Evolutionary conservation across 1,139 yeast genomes (phyloP), one percentile per base, ranked within the genome.

Genomic region (Diutina pseudorugosa): DNA sequence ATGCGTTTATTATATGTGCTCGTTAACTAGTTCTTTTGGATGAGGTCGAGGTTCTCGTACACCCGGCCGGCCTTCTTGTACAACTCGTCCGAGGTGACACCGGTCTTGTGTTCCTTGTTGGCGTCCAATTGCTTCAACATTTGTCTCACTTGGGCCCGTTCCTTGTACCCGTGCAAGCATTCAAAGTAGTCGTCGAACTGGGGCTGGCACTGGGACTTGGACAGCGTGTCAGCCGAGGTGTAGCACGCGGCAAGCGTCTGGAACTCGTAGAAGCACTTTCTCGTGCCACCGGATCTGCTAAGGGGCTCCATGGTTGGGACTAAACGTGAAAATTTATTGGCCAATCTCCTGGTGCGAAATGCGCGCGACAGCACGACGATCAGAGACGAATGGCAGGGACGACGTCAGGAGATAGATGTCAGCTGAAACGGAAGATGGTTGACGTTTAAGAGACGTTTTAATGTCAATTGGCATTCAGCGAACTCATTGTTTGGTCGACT

Each of bases 251-350:
- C 69, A 56, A 73, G 67, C 19, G 74, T 66, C 62, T 74, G 79
- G 65, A 73, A 74, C 59, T 74, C 79, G 62, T 73, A 74, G 61
- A 73, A 74, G 60, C 79, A 74, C 66, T 66, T 73, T 66, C 77
- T 72, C 57, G 79, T 74, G 54, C 77, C 79, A 43, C 78, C 78
- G 41, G 70, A 64, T 69, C 78, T 72, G 51, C 77, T 72, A 59
- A 73, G 72, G 60, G 79, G 78, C 60, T 73, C 78, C 79, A 74
- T 74, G 21, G 33, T 5, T 20, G 16, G 16, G 18, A 27, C n/a
- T 45, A 23, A 20, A 43, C 47, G 30, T 43, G 47, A 43, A 43
- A 43, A 43, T 43, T 43, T 43, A 43, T 43, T 43, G 47, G 47
- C 25, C 47, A 42, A 21, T 42, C 12, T 11, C 36, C n/a, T 14